A percentile compares a stretch with the other conserved stretches of the same genome.
phyloP scores from a whole-genome alignment of 2,329 filamentous ascomycete genomes.

The Claviceps spartinae region DNA sequence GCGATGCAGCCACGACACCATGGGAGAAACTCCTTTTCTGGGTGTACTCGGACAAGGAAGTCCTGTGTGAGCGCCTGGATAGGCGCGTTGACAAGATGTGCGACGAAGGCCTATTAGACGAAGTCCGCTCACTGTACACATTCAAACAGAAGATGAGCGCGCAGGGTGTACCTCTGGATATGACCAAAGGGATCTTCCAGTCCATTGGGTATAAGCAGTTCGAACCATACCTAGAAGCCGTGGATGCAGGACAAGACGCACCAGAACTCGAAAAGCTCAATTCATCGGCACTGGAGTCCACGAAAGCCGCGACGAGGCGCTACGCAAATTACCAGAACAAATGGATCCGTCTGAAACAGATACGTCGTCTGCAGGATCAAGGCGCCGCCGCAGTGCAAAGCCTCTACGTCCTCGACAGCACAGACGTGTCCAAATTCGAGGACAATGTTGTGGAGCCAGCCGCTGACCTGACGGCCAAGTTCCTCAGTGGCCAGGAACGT shows the following conservation, averaged over 20 bases:
- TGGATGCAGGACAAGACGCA: slow-evolving; percentile 16
- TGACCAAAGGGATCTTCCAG: slow-evolving; percentile 80
- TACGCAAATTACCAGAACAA: slow-evolving; percentile 75
- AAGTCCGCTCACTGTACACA: slow-evolving; percentile 32
- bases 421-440: slow-evolving; percentile 48
- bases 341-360: slow-evolving; percentile 77
- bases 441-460: slow-evolving; percentile 53
- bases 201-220: slow-evolving; percentile 96
- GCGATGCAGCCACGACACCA: slow-evolving; percentile 10
- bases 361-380: slow-evolving; percentile 50
- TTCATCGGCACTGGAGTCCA: slow-evolving; percentile 51
- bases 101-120: slow-evolving; percentile 34
- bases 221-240: slow-evolving; percentile 49
- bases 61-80: slow-evolving; percentile 58
- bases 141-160: slow-evolving; percentile 23
- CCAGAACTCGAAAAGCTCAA: slow-evolving; percentile 41
- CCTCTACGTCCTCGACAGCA: slow-evolving; percentile 73
- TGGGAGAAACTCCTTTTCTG: slow-evolving; percentile 65
- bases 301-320: slow-evolving; percentile 70
- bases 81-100: slow-evolving; percentile 77
- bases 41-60: slow-evolving; percentile 62
- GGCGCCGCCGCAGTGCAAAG: slow-evolving; percentile 35
- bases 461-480: slow-evolving; percentile 43
- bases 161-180: slow-evolving; percentile 47
- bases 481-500: slow-evolving; percentile 44